Percentiles rank a stretch among this genome's conserved stretches.
These are phyloP conservation scores for Spatholobus suberectus DNA, from an alignment of 306 rosid genomes.

Conservation along the genomic window DNA sequence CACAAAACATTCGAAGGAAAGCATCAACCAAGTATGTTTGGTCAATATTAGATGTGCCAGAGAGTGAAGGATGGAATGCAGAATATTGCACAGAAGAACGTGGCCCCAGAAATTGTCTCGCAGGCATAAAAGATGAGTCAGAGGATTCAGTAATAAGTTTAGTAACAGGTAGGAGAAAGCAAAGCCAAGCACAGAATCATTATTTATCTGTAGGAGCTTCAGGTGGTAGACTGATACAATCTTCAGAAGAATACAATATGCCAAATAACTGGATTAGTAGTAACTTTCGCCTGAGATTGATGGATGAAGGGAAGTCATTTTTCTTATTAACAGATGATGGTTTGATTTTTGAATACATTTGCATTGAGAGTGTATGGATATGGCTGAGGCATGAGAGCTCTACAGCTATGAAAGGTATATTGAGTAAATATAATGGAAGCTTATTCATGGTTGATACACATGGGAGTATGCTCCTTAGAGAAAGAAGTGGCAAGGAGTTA, in stretches of 20 bases:
- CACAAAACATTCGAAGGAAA: not conserved
- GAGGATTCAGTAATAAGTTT: not conserved
- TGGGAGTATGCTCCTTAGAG: slow-evolving; percentile 3
- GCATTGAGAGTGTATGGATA: slow-evolving; percentile 10
- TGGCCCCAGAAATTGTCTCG: not conserved
- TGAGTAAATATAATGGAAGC: slow-evolving; percentile 15
- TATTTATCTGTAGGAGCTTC: not conserved
- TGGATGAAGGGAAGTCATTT: slow-evolving; percentile 3
- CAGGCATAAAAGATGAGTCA: not conserved
- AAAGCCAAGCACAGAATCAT: not conserved
- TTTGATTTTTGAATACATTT: not conserved
- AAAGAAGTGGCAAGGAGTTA: slow-evolving; percentile 3
- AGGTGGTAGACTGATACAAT: not conserved
- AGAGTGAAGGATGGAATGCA: slow-evolving; percentile 21
- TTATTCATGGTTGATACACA: slow-evolving; percentile 5
- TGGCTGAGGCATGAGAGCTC: slow-evolving; percentile 7
- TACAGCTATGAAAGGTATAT: slow-evolving; percentile 8
- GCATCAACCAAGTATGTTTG: slow-evolving; percentile 1
- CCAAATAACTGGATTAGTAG: slow-evolving; percentile 1
- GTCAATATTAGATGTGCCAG: slow-evolving; percentile 7
- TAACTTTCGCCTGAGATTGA: slow-evolving; percentile 13
- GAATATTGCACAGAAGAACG: slow-evolving; percentile 14
- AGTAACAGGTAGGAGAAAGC: slow-evolving; percentile 2
- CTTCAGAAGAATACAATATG: not conserved
- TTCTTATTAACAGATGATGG: slow-evolving; percentile 6